Percentiles rank a stretch among this genome's conserved stretches.
phyloP scores from a whole-genome alignment of 495 filamentous ascomycete genomes.

The Aspergillus campestris region DNA sequence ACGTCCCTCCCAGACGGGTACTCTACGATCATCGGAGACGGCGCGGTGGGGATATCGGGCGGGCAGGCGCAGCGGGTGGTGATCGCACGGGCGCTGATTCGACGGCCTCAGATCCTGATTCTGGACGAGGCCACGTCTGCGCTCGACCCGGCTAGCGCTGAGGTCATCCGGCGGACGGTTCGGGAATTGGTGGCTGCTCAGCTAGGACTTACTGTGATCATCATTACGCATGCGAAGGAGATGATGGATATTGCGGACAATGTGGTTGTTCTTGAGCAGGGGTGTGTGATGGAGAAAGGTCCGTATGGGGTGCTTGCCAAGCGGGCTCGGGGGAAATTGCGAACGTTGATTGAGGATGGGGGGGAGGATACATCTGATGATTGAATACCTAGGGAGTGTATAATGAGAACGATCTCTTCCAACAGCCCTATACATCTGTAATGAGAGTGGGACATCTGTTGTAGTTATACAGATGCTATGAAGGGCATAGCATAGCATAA shows the following conservation, averaged over 20 bases:
- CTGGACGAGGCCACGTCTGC: slow-evolving; percentile 84
- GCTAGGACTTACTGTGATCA: slow-evolving; percentile 44
- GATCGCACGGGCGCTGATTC: slow-evolving; percentile 71
- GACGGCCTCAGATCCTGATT: slow-evolving; percentile 62
- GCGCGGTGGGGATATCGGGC: slow-evolving; percentile 65
- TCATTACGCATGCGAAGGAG: slow-evolving; percentile 69
- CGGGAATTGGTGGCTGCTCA: slow-evolving; percentile 27
- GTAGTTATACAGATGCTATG: too few relatives aligned
- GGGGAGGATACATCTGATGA: background rate
- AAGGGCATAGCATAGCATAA: too few relatives aligned
- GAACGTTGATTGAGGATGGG: slow-evolving; percentile 19
- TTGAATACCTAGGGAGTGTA: background rate
- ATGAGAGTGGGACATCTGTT: too few relatives aligned
- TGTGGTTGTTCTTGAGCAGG: slow-evolving; percentile 62
- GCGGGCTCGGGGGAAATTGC: slow-evolving; percentile 31
- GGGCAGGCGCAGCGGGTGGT: slow-evolving; percentile 79
- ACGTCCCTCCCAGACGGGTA: slow-evolving; percentile 64
- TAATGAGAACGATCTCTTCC: too few relatives aligned
- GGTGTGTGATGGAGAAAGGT: slow-evolving; percentile 58
- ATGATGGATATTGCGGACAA: slow-evolving; percentile 76
- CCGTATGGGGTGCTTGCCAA: slow-evolving; percentile 45
- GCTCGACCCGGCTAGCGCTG: slow-evolving; percentile 65
- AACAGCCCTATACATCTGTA: too few relatives aligned
- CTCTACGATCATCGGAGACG: slow-evolving; percentile 66
- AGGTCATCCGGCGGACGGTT: slow-evolving; percentile 57